Conservation (phyloP, 2,329 filamentous ascomycete genomes). For the Talaromyces sp. region DNA sequence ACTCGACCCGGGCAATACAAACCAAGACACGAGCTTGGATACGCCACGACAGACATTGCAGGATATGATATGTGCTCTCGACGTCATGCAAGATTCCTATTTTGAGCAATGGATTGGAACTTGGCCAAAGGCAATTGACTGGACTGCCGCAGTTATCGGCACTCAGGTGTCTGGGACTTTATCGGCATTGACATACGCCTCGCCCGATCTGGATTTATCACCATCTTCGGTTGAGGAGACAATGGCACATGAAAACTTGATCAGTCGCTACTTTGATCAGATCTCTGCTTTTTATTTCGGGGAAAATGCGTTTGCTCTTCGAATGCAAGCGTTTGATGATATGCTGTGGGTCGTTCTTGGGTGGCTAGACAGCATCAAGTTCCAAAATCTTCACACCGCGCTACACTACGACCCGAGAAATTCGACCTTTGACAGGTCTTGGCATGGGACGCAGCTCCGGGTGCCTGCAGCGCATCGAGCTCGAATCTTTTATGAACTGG, state of each 20-base stretch:
- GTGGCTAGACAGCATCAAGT: slow-evolving; percentile 78
- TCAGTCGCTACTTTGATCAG: slow-evolving; percentile 77
- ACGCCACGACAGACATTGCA: slow-evolving; percentile 20
- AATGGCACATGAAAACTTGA: slow-evolving; percentile 64
- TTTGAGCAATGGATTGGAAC: slow-evolving; percentile 72
- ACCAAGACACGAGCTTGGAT: background rate
- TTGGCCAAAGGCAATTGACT: slow-evolving; percentile 85
- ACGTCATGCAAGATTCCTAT: slow-evolving; percentile 70
- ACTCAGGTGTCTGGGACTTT: slow-evolving; percentile 73
- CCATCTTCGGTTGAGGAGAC: slow-evolving; percentile 4
- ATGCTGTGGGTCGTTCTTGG: slow-evolving; percentile 92
- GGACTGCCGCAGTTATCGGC: slow-evolving; percentile 80
- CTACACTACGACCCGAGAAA: slow-evolving; percentile 48
- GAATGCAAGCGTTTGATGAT: slow-evolving; percentile 81
- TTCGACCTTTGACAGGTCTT: slow-evolving; percentile 34
- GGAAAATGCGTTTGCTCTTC: slow-evolving; percentile 69
- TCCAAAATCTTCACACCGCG: slow-evolving; percentile 63
- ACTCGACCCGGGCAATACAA: background rate
- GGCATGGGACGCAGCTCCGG: slow-evolving; percentile 73
- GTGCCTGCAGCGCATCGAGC: slow-evolving; percentile 76
- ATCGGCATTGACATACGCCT: slow-evolving; percentile 58
- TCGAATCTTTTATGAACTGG: slow-evolving; percentile 78
- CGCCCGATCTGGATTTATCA: slow-evolving; percentile 33
- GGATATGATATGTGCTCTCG: slow-evolving; percentile 57
- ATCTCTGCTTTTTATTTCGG: slow-evolving; percentile 75